phyloP scores from a whole-genome alignment of 225 moss, liverwort and hornwort species.

The Polytrichum commune region DNA sequence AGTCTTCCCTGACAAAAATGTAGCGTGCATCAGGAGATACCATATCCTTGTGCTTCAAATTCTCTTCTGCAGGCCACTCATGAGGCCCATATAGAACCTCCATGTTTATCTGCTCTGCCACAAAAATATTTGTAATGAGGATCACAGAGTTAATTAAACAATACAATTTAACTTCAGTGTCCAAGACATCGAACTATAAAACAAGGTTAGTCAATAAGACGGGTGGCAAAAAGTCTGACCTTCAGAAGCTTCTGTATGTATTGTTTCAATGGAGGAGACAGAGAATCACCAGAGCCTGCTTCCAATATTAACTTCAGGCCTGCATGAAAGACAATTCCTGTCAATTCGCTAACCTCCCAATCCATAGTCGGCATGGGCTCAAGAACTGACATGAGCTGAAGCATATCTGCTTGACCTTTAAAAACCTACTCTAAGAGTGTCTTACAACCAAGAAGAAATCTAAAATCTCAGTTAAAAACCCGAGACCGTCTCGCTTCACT shows the following conservation, averaged over 20 bases:
- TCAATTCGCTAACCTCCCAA: neutral
- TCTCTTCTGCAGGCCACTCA: conserved; percentile 93
- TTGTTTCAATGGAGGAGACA: conserved; percentile 56
- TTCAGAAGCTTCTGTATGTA: conserved; percentile 72
- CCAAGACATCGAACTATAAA: no score
- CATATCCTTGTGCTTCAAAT: conserved; percentile 88
- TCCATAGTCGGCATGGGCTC: neutral
- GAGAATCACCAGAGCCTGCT: conserved; percentile 64
- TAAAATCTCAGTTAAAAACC: neutral
- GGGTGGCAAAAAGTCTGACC: conserved; percentile 40
- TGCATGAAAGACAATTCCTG: conserved; percentile 28
- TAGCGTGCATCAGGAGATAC: conserved; percentile 83
- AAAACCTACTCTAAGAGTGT: no score
- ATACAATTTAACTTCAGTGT: neutral
- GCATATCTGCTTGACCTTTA: neutral
- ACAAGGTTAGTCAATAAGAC: no score
- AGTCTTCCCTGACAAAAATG: conserved; percentile 68
- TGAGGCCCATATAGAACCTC: conserved; percentile 72
- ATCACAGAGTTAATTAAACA: conserved; percentile 5
- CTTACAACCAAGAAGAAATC: no score
- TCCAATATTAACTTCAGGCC: conserved; percentile 70
- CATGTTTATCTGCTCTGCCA: conserved; percentile 89
- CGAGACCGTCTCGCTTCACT: neutral
- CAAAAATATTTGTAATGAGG: conserved; percentile 32
- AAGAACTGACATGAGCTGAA: neutral